Conservation (phyloP, 2,329 filamentous ascomycete species). For the Aspergillus uvarum region DNA sequence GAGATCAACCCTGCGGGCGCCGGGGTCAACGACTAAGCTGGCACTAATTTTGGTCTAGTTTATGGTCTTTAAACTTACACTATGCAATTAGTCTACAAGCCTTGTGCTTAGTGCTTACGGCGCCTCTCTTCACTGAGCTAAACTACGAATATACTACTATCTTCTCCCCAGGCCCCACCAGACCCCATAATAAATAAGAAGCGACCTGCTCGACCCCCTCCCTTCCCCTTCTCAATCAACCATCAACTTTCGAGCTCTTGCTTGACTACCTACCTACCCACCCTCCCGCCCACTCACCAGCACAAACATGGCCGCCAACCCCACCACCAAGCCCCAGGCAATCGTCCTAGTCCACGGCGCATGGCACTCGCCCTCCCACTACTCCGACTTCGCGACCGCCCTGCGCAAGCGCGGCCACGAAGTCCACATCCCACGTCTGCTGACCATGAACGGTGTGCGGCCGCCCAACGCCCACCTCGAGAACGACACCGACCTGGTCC, state of each 20-base stretch:
- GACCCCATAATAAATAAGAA: not conserved
- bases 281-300: too few species aligned
- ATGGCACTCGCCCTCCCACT: constrained; percentile 8
- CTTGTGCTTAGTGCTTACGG: not conserved
- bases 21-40: too few species aligned
- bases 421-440: constrained; percentile 7
- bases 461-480: constrained; percentile 11
- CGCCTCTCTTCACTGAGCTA: too few species aligned
- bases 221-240: not conserved
- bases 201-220: not conserved
- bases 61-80: too few species aligned
- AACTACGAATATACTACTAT: too few species aligned
- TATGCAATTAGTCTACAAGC: not conserved
- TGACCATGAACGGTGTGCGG: constrained; percentile 8
- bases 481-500: constrained; percentile 1
- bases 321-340: constrained; percentile 1
- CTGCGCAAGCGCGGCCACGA: constrained; percentile 3
- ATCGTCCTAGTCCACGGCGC: constrained; percentile 8
- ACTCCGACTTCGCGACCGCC: not conserved
- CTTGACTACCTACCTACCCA: not conserved
- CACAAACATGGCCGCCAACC: not conserved
- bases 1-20: too few species aligned
- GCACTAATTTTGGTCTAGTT: too few species aligned
- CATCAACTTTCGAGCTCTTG: not conserved
- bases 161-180: too few species aligned